Percentiles rank a stretch among this genome's conserved stretches.
Conservation (phyloP, 192 early-diverging fungal genomes). For the Paraglomus brasilianum region DNA sequence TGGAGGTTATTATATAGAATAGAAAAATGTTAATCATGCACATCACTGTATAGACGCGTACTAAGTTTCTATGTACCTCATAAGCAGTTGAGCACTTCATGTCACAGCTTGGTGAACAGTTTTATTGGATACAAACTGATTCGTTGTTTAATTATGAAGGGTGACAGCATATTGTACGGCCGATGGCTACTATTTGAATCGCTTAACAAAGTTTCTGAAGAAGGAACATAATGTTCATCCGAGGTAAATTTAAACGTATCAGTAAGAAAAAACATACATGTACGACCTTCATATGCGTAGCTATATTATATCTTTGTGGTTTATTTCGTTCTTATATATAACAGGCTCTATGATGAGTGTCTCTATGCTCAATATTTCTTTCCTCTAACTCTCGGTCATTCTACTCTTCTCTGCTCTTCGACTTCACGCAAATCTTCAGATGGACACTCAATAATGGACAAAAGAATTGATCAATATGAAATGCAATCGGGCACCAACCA, state of each 20-base stretch:
- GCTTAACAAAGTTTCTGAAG: slow-evolving; percentile 45
- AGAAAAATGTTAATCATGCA: not conserved
- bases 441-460: slow-evolving; percentile 52
- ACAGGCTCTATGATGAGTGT: slow-evolving; percentile 51
- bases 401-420: slow-evolving; percentile 33
- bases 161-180: slow-evolving; percentile 79
- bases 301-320: not conserved
- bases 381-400: slow-evolving; percentile 45
- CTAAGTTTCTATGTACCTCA: not conserved
- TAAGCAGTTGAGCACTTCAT: not conserved
- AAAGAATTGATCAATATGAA: slow-evolving; percentile 47
- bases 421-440: slow-evolving; percentile 43
- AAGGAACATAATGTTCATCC: slow-evolving; percentile 52
- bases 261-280: too few species aligned
- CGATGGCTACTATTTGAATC: slow-evolving; percentile 54
- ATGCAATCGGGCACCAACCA: slow-evolving; percentile 30
- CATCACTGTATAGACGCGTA: too few species aligned
- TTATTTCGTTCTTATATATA: not conserved
- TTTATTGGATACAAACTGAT: not conserved
- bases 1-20: not conserved
- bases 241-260: slow-evolving; percentile 14
- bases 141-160: slow-evolving; percentile 35
- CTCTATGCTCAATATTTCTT: slow-evolving; percentile 59
- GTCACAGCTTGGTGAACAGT: too few species aligned
- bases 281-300: not conserved